These are phyloP conservation scores for Wilhelminamyces savonicus DNA, from an alignment of 805 yeast genomes.

Conservation along the genomic window DNA sequence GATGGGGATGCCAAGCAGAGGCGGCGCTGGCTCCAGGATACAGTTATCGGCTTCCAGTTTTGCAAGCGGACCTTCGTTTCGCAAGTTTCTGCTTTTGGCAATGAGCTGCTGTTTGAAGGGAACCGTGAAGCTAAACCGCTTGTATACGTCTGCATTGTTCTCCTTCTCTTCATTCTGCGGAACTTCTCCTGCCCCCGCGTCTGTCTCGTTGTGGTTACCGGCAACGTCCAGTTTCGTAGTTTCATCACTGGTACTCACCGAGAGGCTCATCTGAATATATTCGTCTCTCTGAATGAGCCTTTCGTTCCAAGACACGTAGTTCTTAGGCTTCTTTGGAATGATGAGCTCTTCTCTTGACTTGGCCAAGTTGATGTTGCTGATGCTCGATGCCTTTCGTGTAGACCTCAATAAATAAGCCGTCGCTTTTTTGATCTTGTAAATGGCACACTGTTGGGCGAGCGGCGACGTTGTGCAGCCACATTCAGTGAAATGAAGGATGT, in stretches of 20 bases:
- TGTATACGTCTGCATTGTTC: conserved; percentile 1
- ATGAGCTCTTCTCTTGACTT: conserved; percentile 36
- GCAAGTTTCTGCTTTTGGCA: conserved; percentile 11
- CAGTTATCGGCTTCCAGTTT: conserved; percentile 1
- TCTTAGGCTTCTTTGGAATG: conserved; percentile 19
- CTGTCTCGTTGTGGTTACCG: conserved; percentile 4
- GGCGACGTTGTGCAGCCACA: conserved; percentile 51
- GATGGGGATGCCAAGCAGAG: conserved; percentile 17
- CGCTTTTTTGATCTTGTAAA: conserved; percentile 56
- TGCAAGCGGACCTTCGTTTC: conserved; percentile 1
- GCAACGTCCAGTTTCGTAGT: conserved; percentile 18
- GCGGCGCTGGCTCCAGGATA: conserved; percentile 1
- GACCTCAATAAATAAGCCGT: conserved; percentile 55
- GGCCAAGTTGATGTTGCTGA: conserved; percentile 26
- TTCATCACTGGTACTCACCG: conserved; percentile 12
- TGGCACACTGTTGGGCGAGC: conserved; percentile 40
- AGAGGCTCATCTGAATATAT: conserved; percentile 13
- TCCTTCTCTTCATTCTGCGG: conserved; percentile 1
- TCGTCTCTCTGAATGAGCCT: conserved; percentile 25
- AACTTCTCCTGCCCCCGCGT: conserved; percentile 3
- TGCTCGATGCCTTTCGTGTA: conserved; percentile 44
- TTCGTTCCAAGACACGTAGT: conserved; percentile 33
- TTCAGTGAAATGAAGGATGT: conserved; percentile 54
- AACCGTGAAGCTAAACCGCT: conserved; percentile 11
- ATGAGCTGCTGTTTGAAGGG: conserved; percentile 21